Conservation (phyloP, 2,329 filamentous ascomycete species). For the Phaeosphaeria sp. region DNA sequence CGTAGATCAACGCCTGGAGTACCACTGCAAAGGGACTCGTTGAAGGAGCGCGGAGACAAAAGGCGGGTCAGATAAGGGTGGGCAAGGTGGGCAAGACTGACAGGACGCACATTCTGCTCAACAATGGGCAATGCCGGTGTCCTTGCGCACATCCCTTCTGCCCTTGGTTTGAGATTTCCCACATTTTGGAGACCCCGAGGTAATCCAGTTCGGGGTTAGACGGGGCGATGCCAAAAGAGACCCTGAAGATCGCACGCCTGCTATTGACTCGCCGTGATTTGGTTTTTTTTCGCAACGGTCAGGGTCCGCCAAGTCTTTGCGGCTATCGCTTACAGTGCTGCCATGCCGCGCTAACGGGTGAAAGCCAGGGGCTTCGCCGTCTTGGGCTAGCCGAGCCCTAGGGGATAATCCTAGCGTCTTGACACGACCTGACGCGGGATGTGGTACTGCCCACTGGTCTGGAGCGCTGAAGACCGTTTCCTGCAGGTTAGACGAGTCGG, state of each 20-base stretch:
- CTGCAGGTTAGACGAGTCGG: background rate
- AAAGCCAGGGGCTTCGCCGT: background rate
- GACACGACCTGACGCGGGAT: background rate
- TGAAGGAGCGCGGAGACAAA: background rate
- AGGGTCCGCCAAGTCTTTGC: conserved; percentile 3
- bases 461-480: background rate
- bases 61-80: background rate
- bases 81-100: background rate
- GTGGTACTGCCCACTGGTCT: conserved; percentile 1
- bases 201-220: background rate
- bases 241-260: conserved; percentile 2
- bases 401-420: conserved; percentile 1
- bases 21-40: background rate
- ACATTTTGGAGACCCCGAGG: background rate
- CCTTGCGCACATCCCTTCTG: background rate
- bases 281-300: background rate
- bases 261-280: background rate
- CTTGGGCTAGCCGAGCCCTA: background rate
- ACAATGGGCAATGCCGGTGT: background rate
- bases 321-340: conserved; percentile 3
- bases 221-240: background rate
- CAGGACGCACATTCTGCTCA: background rate
- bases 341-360: conserved; percentile 3
- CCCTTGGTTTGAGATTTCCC: background rate
- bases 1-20: background rate